phyloP scores from a whole-genome alignment of 2,329 filamentous ascomycete genomes.

The Calonectria ilicicola region DNA sequence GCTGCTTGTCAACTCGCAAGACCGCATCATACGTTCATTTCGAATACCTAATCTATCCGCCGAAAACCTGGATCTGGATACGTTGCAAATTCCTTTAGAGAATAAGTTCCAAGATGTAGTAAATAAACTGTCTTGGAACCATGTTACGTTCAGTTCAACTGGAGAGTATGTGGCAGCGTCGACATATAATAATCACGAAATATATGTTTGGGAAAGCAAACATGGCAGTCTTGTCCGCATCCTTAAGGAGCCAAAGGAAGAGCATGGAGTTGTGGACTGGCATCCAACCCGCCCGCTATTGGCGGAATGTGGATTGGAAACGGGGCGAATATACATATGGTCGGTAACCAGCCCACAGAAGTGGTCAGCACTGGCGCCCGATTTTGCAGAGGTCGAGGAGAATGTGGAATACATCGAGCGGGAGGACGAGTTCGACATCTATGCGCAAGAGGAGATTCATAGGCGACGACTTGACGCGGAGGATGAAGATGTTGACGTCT shows the following conservation, averaged over 20 bases:
- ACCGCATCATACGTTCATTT: conserved; percentile 94
- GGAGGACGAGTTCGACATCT: conserved; percentile 98
- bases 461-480: conserved; percentile 90
- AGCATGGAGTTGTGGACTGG: conserved; percentile 97
- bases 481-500: conserved; percentile 92
- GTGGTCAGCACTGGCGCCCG: conserved; percentile 96
- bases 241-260: conserved; percentile 95
- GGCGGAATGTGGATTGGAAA: conserved; percentile 92
- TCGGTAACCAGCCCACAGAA: conserved; percentile 94
- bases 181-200: conserved; percentile 98
- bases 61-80: conserved; percentile 81
- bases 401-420: conserved; percentile 96
- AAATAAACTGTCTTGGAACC: conserved; percentile 95
- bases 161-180: conserved; percentile 97
- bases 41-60: conserved; percentile 82
- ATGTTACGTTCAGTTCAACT: conserved; percentile 93
- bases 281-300: conserved; percentile 90
- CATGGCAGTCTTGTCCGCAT: conserved; percentile 97
- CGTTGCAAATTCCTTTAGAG: conserved; percentile 89
- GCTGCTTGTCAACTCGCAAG: conserved; percentile 91
- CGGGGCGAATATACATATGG: conserved; percentile 95
- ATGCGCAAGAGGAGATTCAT: conserved; percentile 93
- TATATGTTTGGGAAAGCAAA: conserved; percentile 97
- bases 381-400: conserved; percentile 97
- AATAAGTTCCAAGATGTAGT: conserved; percentile 99